A percentile compares a stretch with the other conserved stretches of the same genome.
Evolutionary conservation across 306 rosid genomes (phyloP).

Genomic region (Datisca glomerata): DNA sequence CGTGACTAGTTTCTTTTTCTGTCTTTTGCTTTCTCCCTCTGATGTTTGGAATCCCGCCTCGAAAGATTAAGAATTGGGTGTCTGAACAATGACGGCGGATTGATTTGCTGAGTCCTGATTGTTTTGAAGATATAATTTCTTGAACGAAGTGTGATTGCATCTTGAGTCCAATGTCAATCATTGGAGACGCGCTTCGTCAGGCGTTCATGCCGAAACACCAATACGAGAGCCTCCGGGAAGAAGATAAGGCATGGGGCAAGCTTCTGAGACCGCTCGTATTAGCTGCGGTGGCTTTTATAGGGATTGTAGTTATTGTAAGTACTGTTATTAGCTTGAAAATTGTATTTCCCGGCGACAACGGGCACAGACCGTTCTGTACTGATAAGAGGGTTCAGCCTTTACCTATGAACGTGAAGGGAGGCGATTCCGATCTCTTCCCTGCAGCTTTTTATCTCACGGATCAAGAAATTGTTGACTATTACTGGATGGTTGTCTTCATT

Average conservation of each 20-base stretch:
- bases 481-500: constrained; percentile 81
- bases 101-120: background rate
- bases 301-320: constrained; percentile 26
- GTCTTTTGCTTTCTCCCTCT: constrained; percentile 1
- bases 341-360: constrained; percentile 45
- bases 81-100: background rate
- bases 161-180: constrained; percentile 44
- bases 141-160: background rate
- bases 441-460: constrained; percentile 74
- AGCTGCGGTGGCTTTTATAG: constrained; percentile 18
- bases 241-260: constrained; percentile 78
- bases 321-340: constrained; percentile 52
- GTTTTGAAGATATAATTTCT: constrained; percentile 3
- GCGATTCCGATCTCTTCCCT: constrained; percentile 43
- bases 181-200: constrained; percentile 92
- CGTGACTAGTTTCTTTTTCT: background rate
- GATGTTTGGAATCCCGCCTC: constrained; percentile 7
- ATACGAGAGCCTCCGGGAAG: constrained; percentile 76
- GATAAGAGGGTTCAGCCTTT: constrained; percentile 53
- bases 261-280: constrained; percentile 54
- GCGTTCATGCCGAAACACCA: constrained; percentile 92
- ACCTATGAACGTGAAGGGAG: constrained; percentile 35
- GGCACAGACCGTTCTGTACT: constrained; percentile 57
- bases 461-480: constrained; percentile 81
- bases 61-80: constrained; percentile 4